These are phyloP conservation scores for Pelargonium cotyledonis DNA, from an alignment of 441 rosid genomes.

Conservation along the genomic window DNA sequence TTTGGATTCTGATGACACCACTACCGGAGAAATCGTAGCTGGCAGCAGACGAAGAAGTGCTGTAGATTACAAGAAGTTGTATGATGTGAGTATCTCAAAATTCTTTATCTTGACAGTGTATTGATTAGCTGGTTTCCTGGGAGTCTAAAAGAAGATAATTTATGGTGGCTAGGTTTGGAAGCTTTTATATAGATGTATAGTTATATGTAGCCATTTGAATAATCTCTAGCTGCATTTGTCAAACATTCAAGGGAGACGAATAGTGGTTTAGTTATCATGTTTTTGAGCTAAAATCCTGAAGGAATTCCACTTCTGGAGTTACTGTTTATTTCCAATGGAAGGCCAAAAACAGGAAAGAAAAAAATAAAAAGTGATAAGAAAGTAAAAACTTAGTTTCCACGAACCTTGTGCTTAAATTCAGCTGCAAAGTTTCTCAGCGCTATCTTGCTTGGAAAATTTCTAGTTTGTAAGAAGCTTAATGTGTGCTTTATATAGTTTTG, in stretches of 20 bases:
- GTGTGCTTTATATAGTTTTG: neutral
- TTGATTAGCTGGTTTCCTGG: neutral
- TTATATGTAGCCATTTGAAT: constrained; percentile 6
- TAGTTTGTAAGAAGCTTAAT: neutral
- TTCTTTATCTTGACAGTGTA: neutral
- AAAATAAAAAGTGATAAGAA: neutral
- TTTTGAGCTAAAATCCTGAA: neutral
- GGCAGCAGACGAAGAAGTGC: constrained; percentile 76
- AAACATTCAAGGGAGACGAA: neutral
- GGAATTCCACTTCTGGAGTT: neutral
- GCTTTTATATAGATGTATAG: neutral
- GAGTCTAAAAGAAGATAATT: neutral
- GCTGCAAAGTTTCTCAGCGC: neutral
- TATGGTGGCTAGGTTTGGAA: neutral
- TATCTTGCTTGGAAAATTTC: neutral
- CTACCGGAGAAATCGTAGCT: constrained; percentile 52
- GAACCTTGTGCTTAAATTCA: neutral
- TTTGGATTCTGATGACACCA: constrained; percentile 46
- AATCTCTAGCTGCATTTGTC: constrained; percentile 1
- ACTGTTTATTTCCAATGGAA: neutral
- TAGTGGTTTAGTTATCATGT: neutral
- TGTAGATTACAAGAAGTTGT: constrained; percentile 80
- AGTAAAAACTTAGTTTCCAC: neutral
- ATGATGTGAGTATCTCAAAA: constrained; percentile 54
- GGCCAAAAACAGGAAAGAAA: neutral